Evolutionary conservation across 2,329 filamentous ascomycete species (phyloP), one percentile per base, ranked within the genome.

Genomic region (Ophiostoma angusticollis): DNA sequence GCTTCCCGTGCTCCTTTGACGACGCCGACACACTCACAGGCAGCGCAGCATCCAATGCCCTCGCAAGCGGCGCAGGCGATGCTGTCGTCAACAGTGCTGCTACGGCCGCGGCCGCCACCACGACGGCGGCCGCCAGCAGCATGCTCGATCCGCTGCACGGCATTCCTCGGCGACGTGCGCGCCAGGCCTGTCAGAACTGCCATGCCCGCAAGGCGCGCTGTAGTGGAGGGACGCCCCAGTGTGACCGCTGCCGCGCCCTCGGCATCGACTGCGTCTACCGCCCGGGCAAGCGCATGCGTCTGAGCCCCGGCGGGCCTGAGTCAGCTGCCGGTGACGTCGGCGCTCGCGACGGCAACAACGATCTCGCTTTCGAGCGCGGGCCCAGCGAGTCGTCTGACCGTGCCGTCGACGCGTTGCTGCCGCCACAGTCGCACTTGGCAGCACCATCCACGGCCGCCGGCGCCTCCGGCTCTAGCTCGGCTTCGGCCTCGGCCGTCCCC

Each of bases 191-290:
- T 47, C 61, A 68, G 49, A 71, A 64, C 49, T 75, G 71, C 52
- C 71, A 75, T 46, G 65, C 67, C 24, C 62, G 70, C 47, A 75
- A 75, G 50, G 71, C 71, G 22, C 60, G 70, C 35, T 75, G 71
- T 55, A 73, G 66, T 37, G 71, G 71, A n/a, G 65, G 72, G 45
- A 59, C 66, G 35, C 71, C 70, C 4, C 62, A 65, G 37, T 75
- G 71, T 48, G 67, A 72, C 36, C 60, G 64, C 8, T 68, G 65
- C 36, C 65, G 65, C 17, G 55, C 60, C 5, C 69, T 73, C 37
- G 67, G 67, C 7, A 65, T 73, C 37, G 65, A 72, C 22, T 75
- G 71, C 40, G 57, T 74, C 39, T 74, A 74, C 46, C 65, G 65
- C 16, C 62, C 63, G 5, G 62, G 64, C 9, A 70, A 67, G 50